A percentile compares a stretch with the other conserved stretches of the same genome.
These are phyloP conservation scores for Chlamydomonas eustigma DNA, from an alignment of 139 green algal species.

Conservation along the genomic window DNA sequence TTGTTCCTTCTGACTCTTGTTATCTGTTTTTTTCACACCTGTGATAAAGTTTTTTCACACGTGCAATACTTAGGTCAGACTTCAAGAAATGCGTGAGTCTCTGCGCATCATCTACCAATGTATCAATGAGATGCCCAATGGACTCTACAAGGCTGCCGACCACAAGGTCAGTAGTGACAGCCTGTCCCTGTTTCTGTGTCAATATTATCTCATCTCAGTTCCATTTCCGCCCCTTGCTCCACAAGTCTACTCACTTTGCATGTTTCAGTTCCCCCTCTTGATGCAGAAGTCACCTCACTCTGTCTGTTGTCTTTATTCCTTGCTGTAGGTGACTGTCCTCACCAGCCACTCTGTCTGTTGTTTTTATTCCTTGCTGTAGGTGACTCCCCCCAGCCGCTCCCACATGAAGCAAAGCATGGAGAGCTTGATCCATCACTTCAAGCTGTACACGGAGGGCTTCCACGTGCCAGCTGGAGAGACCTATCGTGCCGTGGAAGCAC, in stretches of 20 bases:
- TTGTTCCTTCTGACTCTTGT: not conserved
- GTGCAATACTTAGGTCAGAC: constrained; percentile 4
- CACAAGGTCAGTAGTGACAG: too few species aligned
- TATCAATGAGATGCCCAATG: constrained; percentile 76
- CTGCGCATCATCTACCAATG: constrained; percentile 79
- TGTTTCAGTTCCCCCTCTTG: too few species aligned
- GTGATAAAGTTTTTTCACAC: too few species aligned
- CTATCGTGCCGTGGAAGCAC: constrained; percentile 70
- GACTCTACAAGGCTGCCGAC: constrained; percentile 69
- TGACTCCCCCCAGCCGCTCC: constrained; percentile 38
- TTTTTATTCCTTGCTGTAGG: not conserved
- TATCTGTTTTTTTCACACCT: not conserved
- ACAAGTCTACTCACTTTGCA: not conserved
- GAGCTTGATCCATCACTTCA: constrained; percentile 86
- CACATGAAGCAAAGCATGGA: constrained; percentile 86
- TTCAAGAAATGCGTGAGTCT: constrained; percentile 80
- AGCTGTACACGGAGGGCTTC: constrained; percentile 63
- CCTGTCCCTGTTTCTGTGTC: too few species aligned
- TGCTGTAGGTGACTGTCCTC: not conserved
- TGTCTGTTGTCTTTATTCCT: too few species aligned
- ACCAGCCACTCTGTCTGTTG: not conserved
- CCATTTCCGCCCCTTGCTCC: too few species aligned
- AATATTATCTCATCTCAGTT: too few species aligned
- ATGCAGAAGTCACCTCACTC: too few species aligned
- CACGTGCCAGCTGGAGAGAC: constrained; percentile 56